Evolutionary conservation across 169 alveolate species (phyloP).

Genomic region (Miamiensis avidus): DNA sequence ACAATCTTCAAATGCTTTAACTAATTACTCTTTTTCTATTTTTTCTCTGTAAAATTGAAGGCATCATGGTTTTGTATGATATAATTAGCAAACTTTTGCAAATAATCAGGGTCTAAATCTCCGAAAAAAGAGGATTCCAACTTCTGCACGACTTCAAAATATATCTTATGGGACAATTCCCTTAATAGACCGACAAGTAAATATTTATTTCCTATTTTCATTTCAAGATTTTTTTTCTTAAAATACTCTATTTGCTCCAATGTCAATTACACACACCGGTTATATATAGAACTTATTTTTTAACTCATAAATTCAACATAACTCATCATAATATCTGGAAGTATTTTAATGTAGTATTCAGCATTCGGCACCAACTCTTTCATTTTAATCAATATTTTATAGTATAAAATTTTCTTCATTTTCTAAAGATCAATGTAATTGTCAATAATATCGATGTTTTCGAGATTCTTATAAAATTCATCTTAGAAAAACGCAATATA

Average conservation of each 20-base stretch:
- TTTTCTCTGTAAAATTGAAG: background rate
- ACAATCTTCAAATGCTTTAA: background rate
- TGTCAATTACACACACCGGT: background rate
- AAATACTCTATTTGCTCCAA: background rate
- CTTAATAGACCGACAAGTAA: background rate
- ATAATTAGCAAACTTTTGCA: background rate
- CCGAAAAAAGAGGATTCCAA: background rate
- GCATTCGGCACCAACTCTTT: background rate
- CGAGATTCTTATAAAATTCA: background rate
- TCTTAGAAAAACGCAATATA: too few species aligned
- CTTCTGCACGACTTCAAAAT: background rate
- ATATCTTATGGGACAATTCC: background rate
- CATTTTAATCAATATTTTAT: background rate
- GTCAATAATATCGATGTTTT: background rate
- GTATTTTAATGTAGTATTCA: background rate
- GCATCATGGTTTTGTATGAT: background rate
- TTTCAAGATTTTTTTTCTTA: background rate
- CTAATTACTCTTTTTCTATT: background rate
- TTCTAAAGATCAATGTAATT: background rate
- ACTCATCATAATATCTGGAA: background rate
- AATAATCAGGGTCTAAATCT: background rate
- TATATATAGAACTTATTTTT: background rate
- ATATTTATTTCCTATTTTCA: background rate
- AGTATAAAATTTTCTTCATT: background rate
- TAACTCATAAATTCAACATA: background rate